Conservation (phyloP, 257 asterid species). For the Scutellaria minor region DNA sequence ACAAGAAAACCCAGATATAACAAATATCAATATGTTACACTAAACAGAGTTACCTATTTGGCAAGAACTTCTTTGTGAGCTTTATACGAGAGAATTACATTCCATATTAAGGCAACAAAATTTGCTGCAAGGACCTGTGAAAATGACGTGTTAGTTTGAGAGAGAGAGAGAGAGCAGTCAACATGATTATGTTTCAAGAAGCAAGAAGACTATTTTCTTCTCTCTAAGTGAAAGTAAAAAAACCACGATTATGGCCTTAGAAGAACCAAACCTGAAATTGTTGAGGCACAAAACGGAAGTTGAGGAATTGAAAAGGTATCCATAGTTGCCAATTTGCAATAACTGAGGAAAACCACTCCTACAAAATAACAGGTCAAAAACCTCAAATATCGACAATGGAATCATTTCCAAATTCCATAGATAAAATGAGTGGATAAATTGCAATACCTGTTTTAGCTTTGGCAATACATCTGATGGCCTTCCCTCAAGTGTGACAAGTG, state of each 20-base stretch:
- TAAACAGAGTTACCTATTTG: conserved; percentile 57
- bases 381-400: neutral
- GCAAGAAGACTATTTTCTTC: conserved; percentile 2
- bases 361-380: conserved; percentile 21
- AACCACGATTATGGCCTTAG: neutral
- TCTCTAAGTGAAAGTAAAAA: neutral
- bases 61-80: conserved; percentile 80
- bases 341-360: conserved; percentile 93
- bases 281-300: conserved; percentile 90
- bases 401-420: conserved; percentile 10
- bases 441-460: conserved; percentile 73
- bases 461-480: conserved; percentile 64
- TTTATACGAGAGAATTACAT: conserved; percentile 87
- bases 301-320: conserved; percentile 89
- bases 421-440: conserved; percentile 4
- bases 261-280: conserved; percentile 73
- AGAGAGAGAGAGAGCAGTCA: neutral
- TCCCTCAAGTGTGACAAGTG: conserved; percentile 75
- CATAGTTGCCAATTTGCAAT: conserved; percentile 91
- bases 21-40: neutral
- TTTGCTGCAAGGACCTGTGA: conserved; percentile 95
- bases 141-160: conserved; percentile 1
- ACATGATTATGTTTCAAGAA: neutral
- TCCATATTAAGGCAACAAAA: conserved; percentile 77
- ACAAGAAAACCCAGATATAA: too few species aligned